Evolutionary conservation across 192 early-diverging fungal species (phyloP).

Genomic region (Diversispora epigaea): DNA sequence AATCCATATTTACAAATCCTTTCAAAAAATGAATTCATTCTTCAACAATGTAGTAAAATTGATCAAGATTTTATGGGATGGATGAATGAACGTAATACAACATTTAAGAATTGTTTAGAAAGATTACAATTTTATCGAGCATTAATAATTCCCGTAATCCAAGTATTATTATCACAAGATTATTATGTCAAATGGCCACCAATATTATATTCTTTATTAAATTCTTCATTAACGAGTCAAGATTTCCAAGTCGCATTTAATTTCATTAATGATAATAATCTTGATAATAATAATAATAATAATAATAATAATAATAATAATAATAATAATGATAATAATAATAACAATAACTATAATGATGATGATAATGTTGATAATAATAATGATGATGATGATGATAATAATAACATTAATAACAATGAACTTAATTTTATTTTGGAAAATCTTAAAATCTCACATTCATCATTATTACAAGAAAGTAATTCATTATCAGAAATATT

Average conservation of each 20-base stretch:
- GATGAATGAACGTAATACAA: constrained; percentile 18
- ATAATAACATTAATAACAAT: no score
- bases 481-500: background rate
- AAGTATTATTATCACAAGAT: constrained; percentile 9
- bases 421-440: background rate
- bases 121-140: constrained; percentile 16
- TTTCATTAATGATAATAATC: background rate
- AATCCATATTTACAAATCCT: background rate
- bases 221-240: constrained; percentile 4
- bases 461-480: background rate
- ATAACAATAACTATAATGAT: no score
- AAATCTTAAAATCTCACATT: background rate
- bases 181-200: constrained; percentile 24
- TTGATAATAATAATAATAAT: background rate
- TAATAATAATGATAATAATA: no score
- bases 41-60: constrained; percentile 2
- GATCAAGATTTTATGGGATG: constrained; percentile 18
- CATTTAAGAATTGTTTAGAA: constrained; percentile 13
- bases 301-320: background rate
- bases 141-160: constrained; percentile 9
- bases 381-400: no score
- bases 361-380: no score
- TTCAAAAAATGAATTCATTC: background rate
- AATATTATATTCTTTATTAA: background rate
- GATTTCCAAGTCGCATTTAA: constrained; percentile 8